These are phyloP conservation scores for Articulospora tetracladia DNA, from an alignment of 495 filamentous ascomycete genomes.

Conservation along the genomic window DNA sequence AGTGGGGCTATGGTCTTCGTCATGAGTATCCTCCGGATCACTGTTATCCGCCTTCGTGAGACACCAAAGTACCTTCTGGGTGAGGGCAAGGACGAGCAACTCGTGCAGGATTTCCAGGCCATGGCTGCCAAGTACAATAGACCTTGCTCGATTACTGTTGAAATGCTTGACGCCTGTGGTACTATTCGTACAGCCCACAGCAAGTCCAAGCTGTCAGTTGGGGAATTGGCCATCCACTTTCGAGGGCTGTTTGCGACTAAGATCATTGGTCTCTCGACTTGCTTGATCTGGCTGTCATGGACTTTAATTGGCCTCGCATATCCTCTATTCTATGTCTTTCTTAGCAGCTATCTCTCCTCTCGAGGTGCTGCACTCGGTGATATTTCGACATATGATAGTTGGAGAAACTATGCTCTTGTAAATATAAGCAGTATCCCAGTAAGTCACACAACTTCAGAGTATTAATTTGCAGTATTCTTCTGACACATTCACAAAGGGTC, in stretches of 20 bases:
- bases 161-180: slow-evolving; percentile 52
- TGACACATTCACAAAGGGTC: slow-evolving; percentile 36
- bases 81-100: slow-evolving; percentile 57
- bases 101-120: slow-evolving; percentile 54
- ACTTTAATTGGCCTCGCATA: slow-evolving; percentile 66
- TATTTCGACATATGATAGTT: slow-evolving; percentile 49
- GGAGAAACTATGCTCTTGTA: slow-evolving; percentile 69
- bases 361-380: slow-evolving; percentile 43
- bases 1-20: slow-evolving; percentile 62
- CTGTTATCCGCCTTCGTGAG: slow-evolving; percentile 61
- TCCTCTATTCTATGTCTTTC: slow-evolving; percentile 67
- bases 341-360: slow-evolving; percentile 46
- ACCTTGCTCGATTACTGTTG: slow-evolving; percentile 58
- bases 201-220: slow-evolving; percentile 39
- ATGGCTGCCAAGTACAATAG: slow-evolving; percentile 62
- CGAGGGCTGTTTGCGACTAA: slow-evolving; percentile 59
- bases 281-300: slow-evolving; percentile 67
- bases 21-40: slow-evolving; percentile 62
- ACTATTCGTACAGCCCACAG: slow-evolving; percentile 34
- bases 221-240: slow-evolving; percentile 52
- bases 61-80: slow-evolving; percentile 71
- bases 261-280: slow-evolving; percentile 55
- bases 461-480: background rate
- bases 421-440: slow-evolving; percentile 59
- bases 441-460: background rate